Conservation (phyloP, 805 yeast species). For the Wickerhamiella allomyrinae region DNA sequence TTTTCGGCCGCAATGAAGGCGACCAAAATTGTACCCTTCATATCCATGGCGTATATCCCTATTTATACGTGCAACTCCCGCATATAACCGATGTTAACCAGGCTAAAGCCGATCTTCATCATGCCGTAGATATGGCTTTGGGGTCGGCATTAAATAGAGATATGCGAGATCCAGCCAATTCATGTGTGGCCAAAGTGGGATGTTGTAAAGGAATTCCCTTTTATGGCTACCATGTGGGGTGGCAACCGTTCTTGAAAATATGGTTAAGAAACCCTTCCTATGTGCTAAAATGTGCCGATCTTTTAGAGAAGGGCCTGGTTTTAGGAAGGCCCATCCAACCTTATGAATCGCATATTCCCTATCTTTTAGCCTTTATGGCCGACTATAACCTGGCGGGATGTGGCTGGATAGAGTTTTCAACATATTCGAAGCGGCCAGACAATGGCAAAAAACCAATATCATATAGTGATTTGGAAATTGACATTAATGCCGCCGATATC, state of each 20-base stretch:
- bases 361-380: constrained; percentile 55
- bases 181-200: constrained; percentile 22
- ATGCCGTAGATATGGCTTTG: constrained; percentile 20
- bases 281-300: constrained; percentile 38
- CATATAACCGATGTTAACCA: constrained; percentile 8
- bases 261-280: constrained; percentile 50
- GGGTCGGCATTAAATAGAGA: constrained; percentile 17
- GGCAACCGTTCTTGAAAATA: constrained; percentile 52
- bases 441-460: constrained; percentile 28
- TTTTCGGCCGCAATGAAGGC: constrained; percentile 56
- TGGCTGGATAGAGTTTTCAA: constrained; percentile 45
- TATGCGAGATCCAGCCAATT: constrained; percentile 5
- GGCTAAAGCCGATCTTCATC: constrained; percentile 11
- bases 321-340: constrained; percentile 32
- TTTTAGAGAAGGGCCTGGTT: constrained; percentile 33
- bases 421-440: neutral
- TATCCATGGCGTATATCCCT: constrained; percentile 76
- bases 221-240: constrained; percentile 67
- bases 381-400: constrained; percentile 82
- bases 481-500: constrained; percentile 47
- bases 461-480: constrained; percentile 54
- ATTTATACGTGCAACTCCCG: constrained; percentile 42
- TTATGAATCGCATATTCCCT: constrained; percentile 74
- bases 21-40: constrained; percentile 54
- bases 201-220: constrained; percentile 66